Evolutionary conservation across 352 stramenopile species (phyloP), one percentile per base, ranked within the genome.

Genomic region (Phytophthora ramorum): DNA sequence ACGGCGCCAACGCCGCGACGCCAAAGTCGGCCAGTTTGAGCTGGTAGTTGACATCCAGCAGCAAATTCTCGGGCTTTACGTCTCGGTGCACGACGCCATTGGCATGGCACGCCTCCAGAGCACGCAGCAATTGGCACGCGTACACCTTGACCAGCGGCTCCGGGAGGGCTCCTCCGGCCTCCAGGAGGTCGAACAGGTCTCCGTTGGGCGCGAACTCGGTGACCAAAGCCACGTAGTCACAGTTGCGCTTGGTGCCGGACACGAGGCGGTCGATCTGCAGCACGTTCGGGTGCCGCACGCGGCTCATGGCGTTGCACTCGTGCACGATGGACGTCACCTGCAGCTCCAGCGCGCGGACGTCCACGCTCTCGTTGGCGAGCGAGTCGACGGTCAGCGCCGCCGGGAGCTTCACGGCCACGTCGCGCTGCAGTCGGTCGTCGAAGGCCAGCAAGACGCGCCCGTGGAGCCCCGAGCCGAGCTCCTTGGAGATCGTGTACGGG

Each of bases 11-110:
- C 38, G 95, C 91, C 7, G 92, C 93, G 2, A 98, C 76, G 6
- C 95, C 95, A 83, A 99, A 98, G 66, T 98, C 95, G 17, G 88
- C 95, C 8, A 99, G 69, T 64, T 98, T 98, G 61, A 98, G 73
- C 8, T 75, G 80, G 63, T 85, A 90, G 20, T 83, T 69, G 19
- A 76, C 68, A 63, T 96, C 87, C 45, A 98, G 69, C 35, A 98
- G 74, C 20, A 98, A 69, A 58, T 98, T 98, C 69, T 98, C 92
- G 4, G 90, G 92, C 73, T 97, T 97, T 30, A 98, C 72, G 65
- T 98, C 92, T 37, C 92, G 87, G 53, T 97, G 90, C 37, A 91
- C 77, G 19, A 97, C 79, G 40, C 86, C 84, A 14, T 71, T 78
- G 22, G 58, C 59, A 69, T 97, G 90, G 58, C 89, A 97, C 12